Conservation (phyloP, 768 basidiomycete genomes). For the Hypsizygus marmoreus region DNA sequence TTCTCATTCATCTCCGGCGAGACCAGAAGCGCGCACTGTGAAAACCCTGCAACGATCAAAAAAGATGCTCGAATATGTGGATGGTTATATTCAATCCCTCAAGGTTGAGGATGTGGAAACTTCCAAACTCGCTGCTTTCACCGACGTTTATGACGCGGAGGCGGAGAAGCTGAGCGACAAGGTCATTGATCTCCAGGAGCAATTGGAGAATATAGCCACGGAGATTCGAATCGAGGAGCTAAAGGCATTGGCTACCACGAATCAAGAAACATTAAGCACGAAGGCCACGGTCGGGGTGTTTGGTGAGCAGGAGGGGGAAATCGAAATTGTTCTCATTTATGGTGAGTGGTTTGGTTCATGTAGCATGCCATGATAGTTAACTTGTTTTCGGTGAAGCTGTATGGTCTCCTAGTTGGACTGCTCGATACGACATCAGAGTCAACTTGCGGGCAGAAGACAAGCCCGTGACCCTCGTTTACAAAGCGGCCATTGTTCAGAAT, state of each 20-base stretch:
- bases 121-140: slow-evolving; percentile 26
- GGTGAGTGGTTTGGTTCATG: slow-evolving; percentile 24
- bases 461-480: slow-evolving; percentile 38
- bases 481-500: slow-evolving; percentile 37
- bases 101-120: slow-evolving; percentile 33
- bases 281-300: slow-evolving; percentile 37
- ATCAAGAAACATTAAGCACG: slow-evolving; percentile 27
- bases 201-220: slow-evolving; percentile 23
- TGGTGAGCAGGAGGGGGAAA: slow-evolving; percentile 35
- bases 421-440: slow-evolving; percentile 42
- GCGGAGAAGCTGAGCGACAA: slow-evolving; percentile 35
- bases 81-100: slow-evolving; percentile 37
- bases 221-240: slow-evolving; percentile 25
- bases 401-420: slow-evolving; percentile 34
- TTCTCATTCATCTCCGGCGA: slow-evolving; percentile 24
- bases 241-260: slow-evolving; percentile 13
- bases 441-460: slow-evolving; percentile 37
- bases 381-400: slow-evolving; percentile 29
- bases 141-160: slow-evolving; percentile 33
- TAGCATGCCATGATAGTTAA: neutral
- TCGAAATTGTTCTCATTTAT: slow-evolving; percentile 40
- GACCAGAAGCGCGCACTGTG: slow-evolving; percentile 24
- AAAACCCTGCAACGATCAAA: slow-evolving; percentile 33
- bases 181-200: slow-evolving; percentile 27
- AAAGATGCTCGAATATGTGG: slow-evolving; percentile 28